phyloP scores from a whole-genome alignment of 2,329 filamentous ascomycete genomes.

The Ceratocystis eucalypticola region DNA sequence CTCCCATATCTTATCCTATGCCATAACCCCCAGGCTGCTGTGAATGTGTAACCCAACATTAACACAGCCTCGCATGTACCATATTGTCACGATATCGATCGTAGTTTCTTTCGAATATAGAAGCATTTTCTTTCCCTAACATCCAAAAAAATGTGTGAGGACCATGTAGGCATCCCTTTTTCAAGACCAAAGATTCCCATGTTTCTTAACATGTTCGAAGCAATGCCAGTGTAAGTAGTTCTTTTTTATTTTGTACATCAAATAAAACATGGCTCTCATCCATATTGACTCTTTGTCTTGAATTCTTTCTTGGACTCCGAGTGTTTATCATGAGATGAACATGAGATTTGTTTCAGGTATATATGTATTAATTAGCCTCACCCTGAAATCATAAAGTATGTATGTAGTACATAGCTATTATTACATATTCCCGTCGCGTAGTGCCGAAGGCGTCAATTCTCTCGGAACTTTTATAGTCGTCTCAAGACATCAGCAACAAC shows the following conservation, averaged over 20 bases:
- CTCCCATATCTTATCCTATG: neutral
- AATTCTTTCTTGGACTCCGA: neutral
- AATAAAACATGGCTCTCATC: neutral
- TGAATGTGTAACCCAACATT: neutral
- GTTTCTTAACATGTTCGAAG: neutral
- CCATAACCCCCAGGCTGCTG: neutral
- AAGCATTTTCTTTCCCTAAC: neutral
- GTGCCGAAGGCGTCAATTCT: too few relatives aligned
- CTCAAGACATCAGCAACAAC: constrained; percentile 77
- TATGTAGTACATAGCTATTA: neutral
- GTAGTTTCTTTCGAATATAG: constrained; percentile 6
- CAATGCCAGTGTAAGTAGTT: neutral
- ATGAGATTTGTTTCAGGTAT: neutral
- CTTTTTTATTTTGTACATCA: neutral
- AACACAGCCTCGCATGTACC: constrained; percentile 15
- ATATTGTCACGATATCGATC: constrained; percentile 19
- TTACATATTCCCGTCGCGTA: neutral
- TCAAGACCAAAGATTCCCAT: neutral
- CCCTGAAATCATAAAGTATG: neutral
- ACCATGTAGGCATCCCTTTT: neutral
- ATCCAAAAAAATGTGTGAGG: neutral
- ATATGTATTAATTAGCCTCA: neutral
- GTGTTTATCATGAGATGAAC: neutral
- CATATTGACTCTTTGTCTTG: neutral
- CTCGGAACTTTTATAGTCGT: constrained; percentile 45